Evolutionary conservation across 2,329 filamentous ascomycete genomes (phyloP).

Genomic region (Aspergillus tanneri): DNA sequence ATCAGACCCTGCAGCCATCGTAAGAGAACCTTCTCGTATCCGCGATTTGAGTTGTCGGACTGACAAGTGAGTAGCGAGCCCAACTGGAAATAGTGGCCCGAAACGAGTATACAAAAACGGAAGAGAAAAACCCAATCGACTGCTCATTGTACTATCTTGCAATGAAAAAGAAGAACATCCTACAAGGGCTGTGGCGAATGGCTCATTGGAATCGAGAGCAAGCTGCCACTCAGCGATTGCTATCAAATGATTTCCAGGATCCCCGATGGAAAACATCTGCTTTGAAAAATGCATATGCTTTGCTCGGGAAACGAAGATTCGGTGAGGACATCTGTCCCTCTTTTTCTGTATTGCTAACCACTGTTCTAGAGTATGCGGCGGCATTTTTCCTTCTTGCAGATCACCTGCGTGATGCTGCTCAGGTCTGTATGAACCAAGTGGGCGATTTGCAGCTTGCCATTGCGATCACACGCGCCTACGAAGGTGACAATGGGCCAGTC

Average conservation of each 20-base stretch:
- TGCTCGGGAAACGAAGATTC: slow-evolving; percentile 87
- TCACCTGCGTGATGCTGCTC: slow-evolving; percentile 78
- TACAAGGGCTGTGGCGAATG: slow-evolving; percentile 93
- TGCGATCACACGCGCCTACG: slow-evolving; percentile 81
- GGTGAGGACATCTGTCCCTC: slow-evolving; percentile 51
- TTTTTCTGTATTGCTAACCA: slow-evolving; percentile 5
- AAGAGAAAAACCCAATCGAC: slow-evolving; percentile 84
- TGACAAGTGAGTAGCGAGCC: slow-evolving; percentile 51
- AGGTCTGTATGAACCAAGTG: slow-evolving; percentile 81
- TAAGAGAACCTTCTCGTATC: slow-evolving; percentile 48
- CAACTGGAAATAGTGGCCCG: slow-evolving; percentile 90
- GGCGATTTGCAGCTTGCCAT: slow-evolving; percentile 88
- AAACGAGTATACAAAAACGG: slow-evolving; percentile 86
- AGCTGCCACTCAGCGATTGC: slow-evolving; percentile 69
- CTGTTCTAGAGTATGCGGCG: slow-evolving; percentile 76
- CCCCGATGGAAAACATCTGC: slow-evolving; percentile 84
- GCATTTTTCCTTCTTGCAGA: slow-evolving; percentile 93
- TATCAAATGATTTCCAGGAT: slow-evolving; percentile 89
- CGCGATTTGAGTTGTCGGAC: background rate
- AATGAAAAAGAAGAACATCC: slow-evolving; percentile 81
- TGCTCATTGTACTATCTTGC: slow-evolving; percentile 92
- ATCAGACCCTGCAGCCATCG: slow-evolving; percentile 70
- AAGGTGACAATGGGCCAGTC: slow-evolving; percentile 76
- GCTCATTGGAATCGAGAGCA: slow-evolving; percentile 88
- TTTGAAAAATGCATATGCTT: slow-evolving; percentile 91